Evolutionary conservation across 805 yeast genomes (phyloP).

Genomic region (Pichia pseudocactophila): DNA sequence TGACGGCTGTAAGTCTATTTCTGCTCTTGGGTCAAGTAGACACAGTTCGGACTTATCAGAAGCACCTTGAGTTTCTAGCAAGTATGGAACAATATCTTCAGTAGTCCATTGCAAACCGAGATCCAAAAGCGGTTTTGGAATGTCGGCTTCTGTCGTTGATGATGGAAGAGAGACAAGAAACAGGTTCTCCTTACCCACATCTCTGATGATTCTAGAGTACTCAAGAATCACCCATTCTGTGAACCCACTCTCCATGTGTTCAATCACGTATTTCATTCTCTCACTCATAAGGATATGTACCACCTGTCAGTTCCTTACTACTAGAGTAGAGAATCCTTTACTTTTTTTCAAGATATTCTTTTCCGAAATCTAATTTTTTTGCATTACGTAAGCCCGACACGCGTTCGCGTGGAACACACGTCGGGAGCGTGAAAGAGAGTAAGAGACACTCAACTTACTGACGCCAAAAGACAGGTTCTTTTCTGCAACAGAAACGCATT

Average conservation of each 20-base stretch:
- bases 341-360: too few relatives aligned
- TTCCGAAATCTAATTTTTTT: too few relatives aligned
- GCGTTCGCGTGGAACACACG: too few relatives aligned
- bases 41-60: conserved; percentile 47
- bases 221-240: conserved; percentile 93
- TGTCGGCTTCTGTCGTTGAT: conserved; percentile 48
- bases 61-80: conserved; percentile 14
- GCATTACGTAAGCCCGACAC: too few relatives aligned
- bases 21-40: conserved; percentile 83
- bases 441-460: too few relatives aligned
- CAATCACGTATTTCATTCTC: conserved; percentile 81
- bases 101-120: conserved; percentile 78
- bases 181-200: conserved; percentile 71
- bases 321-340: too few relatives aligned
- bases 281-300: too few relatives aligned
- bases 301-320: too few relatives aligned
- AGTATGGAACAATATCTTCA: conserved; percentile 47
- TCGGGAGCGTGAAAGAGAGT: too few relatives aligned
- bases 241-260: conserved; percentile 96
- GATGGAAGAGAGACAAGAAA: conserved; percentile 68
- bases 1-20: conserved; percentile 57
- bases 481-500: conserved; percentile 13
- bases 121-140: conserved; percentile 51
- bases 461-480: conserved; percentile 14
- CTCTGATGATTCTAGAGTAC: conserved; percentile 72